These are phyloP conservation scores for Rhexocercosporidium sp. DNA, from an alignment of 2,329 filamentous ascomycete species.

Conservation along the genomic window DNA sequence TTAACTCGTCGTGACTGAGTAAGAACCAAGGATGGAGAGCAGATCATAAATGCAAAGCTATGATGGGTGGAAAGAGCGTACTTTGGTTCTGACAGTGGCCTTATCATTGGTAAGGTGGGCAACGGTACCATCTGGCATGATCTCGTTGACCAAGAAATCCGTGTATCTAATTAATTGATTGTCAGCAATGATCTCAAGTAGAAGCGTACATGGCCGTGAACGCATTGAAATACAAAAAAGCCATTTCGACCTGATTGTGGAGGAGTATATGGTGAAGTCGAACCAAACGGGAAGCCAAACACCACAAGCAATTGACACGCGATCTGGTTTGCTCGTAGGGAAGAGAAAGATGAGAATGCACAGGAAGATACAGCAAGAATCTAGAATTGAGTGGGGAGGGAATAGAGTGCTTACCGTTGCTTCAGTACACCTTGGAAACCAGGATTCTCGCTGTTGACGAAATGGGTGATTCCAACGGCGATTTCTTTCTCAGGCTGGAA, in stretches of 20 bases:
- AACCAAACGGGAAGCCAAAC: background rate
- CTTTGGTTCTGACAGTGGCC: conserved; percentile 28
- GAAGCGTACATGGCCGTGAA: background rate
- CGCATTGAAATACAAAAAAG: background rate
- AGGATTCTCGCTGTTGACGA: conserved; percentile 59
- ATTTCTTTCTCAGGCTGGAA: conserved; percentile 32
- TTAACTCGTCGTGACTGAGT: background rate
- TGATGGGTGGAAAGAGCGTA: conserved; percentile 12
- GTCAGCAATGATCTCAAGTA: conserved; percentile 11
- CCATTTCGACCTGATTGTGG: background rate
- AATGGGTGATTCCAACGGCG: conserved; percentile 66
- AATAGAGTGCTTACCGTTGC: conserved; percentile 57
- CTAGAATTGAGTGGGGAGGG: conserved; percentile 4
- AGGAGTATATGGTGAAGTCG: background rate
- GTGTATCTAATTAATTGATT: conserved; percentile 59
- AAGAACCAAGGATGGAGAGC: background rate
- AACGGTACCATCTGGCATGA: conserved; percentile 65
- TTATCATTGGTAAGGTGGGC: conserved; percentile 59
- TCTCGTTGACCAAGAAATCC: conserved; percentile 78
- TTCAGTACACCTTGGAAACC: conserved; percentile 71
- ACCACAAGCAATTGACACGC: background rate
- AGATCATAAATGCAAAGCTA: background rate
- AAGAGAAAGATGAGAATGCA: background rate
- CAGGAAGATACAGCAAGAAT: background rate
- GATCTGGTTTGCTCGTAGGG: background rate